Evolutionary conservation across 2,329 filamentous ascomycete species (phyloP), one percentile per base, ranked within the genome.

Genomic region (Trichoderma polysporum): DNA sequence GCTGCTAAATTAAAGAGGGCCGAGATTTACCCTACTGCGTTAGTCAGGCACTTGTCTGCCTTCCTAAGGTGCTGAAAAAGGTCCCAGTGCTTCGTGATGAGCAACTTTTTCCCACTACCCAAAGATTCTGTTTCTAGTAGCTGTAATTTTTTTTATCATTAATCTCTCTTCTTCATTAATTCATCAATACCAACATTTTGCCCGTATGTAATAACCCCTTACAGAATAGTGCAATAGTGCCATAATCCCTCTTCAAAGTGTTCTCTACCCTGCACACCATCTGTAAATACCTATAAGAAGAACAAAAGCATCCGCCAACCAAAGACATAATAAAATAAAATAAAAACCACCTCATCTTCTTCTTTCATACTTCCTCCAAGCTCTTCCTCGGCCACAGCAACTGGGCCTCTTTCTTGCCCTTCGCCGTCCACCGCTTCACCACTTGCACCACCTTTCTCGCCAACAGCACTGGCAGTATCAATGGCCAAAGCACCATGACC

Each of bases 391-490:
- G 58, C 58, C 52, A 62, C 37, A 66, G 3, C 22, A 66, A 19
- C 8, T 25, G 31, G 10, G 13, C 58, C 6, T 31, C 47, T 39
- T 25, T n/a, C 7, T 5, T 53, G 1, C 64, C 13, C n/a, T 52
- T 17, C 8, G 19, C 22, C n/a, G 50, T n/a, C 54, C 47, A 29
- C 35, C 45, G 22, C 52, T 33, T 62, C 37, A 37, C 35, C 10
- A 29, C 22, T 12, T 27, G 19, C 8, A 37, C 6, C 39, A 54
- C 45, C 22, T 31, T 60, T 25, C 33, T 59, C 59, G 31, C 19
- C 35, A 58, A 13, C 70, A 86, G 89, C 72, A 94, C 91, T 0
- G 82, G 80, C 59, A 87, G 82, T 71, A 93, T 94, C 72, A 82
- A 83, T 4, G 88, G 88, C 67, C 76, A 78, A n/a, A 74, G 66